Conservation (phyloP, 2,329 filamentous ascomycete species). For the Ascochyta clinopodiicola region DNA sequence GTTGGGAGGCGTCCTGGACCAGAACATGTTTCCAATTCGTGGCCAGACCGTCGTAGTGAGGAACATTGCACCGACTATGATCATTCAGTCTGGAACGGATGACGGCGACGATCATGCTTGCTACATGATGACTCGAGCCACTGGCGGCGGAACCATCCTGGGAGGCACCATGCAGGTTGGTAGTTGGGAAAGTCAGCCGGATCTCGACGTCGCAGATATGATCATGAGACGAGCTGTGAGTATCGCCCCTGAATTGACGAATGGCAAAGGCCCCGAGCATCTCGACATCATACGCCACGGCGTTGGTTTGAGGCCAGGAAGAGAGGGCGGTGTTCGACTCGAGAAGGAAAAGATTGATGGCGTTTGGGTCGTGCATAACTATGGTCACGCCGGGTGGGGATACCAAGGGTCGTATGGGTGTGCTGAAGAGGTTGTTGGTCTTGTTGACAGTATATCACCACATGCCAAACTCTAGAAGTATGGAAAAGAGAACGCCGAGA, state of each 20-base stretch:
- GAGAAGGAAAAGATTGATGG: conserved; percentile 71
- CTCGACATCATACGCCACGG: conserved; percentile 76
- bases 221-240: conserved; percentile 81
- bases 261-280: conserved; percentile 55
- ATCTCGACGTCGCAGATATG: conserved; percentile 75
- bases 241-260: conserved; percentile 57
- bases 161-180: conserved; percentile 81
- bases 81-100: conserved; percentile 71
- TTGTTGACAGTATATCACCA: not conserved
- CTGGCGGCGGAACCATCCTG: conserved; percentile 76
- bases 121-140: conserved; percentile 83
- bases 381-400: conserved; percentile 79
- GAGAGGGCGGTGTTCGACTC: conserved; percentile 74
- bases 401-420: conserved; percentile 59
- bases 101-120: conserved; percentile 73
- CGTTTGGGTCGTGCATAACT: conserved; percentile 75
- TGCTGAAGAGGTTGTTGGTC: conserved; percentile 23
- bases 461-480: too few relatives aligned
- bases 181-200: conserved; percentile 78
- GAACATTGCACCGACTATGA: conserved; percentile 76
- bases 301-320: conserved; percentile 79
- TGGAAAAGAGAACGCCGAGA: too few relatives aligned
- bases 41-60: conserved; percentile 85
- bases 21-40: conserved; percentile 72
- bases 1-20: conserved; percentile 74